Evolutionary conservation across 495 filamentous ascomycete species (phyloP), one percentile per base, ranked within the genome.

Genomic region (Aspergillus biplanus): DNA sequence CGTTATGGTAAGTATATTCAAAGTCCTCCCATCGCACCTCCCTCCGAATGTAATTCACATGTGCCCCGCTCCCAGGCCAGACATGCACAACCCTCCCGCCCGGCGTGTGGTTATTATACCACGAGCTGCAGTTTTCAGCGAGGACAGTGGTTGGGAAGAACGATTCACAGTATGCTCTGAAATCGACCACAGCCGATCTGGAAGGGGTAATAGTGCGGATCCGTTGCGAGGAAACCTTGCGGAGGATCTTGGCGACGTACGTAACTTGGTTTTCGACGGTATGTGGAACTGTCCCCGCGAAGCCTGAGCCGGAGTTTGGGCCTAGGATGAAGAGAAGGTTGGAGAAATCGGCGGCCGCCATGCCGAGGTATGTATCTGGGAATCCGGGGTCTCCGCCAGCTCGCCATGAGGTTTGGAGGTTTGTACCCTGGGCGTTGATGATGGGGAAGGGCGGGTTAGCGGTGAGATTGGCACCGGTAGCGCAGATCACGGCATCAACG

Each of bases 21-120:
- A 78, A 91, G 67, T 92, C 88, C 73, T 92, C 88, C 86, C 87
- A 91, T 18, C 88, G 74, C 1, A 87, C 87, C 37, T 88, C 82
- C 32, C 82, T 69, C 6, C 84, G 75, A 27, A 86, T 76, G 18
- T 80, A 79, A 12, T 84, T 85, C n/a, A 81, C 70, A 66, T 87
- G 85, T 0, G 84, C 71, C 3, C 85, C 83, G 70, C 82, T 86
- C 0, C 87, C 88, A 0, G 89, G 89, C 81, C 88, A 92, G 15
- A 89, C 66, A 0, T 85, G 88, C 59, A 85, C 83, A 21, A 90
- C 83, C 5, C 71, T 69, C 5, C 77, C 78, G 0, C 84, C 85
- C 0, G 85, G 82, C 6, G 74, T 67, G 0, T 86, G 86, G 59
- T 86, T 78, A 49, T 90, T 90, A 66, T 87, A 88, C 89, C 89